Evolutionary conservation across 495 filamentous ascomycete species (phyloP).

Genomic region (Massariosphaeria phaeospora): DNA sequence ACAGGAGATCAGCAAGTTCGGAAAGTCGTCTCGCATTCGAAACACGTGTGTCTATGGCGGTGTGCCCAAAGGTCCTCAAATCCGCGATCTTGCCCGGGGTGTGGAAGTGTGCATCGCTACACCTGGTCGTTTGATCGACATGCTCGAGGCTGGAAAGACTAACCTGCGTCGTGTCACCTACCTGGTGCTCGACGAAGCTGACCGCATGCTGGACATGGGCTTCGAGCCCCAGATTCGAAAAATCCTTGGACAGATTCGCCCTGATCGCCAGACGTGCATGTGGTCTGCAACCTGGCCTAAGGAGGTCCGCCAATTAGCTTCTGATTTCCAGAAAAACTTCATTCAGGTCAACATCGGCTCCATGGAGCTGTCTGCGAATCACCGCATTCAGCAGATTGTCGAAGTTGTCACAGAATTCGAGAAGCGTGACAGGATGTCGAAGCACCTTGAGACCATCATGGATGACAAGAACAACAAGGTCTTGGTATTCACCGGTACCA

Average conservation of each 20-base stretch:
- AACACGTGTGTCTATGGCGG: slow-evolving; percentile 99
- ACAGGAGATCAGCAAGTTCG: slow-evolving; percentile 90
- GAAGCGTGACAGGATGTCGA: slow-evolving; percentile 95
- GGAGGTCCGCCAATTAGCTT: slow-evolving; percentile 92
- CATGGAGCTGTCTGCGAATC: slow-evolving; percentile 92
- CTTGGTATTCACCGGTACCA: slow-evolving; percentile 95
- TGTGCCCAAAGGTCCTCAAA: slow-evolving; percentile 94
- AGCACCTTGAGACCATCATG: slow-evolving; percentile 98
- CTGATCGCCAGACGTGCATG: slow-evolving; percentile 99
- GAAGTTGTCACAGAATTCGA: slow-evolving; percentile 94
- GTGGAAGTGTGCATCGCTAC: slow-evolving; percentile 94
- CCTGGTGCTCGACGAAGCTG: slow-evolving; percentile 83
- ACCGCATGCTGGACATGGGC: slow-evolving; percentile 90
- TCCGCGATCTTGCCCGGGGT: slow-evolving; percentile 82
- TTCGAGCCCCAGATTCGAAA: slow-evolving; percentile 89
- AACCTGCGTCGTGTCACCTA: slow-evolving; percentile 97
- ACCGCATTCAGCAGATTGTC: slow-evolving; percentile 95
- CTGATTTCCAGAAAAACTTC: slow-evolving; percentile 91
- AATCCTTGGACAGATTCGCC: slow-evolving; percentile 95
- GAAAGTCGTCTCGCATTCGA: slow-evolving; percentile 93
- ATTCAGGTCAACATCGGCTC: slow-evolving; percentile 99
- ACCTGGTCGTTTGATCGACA: slow-evolving; percentile 94
- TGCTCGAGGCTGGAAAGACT: slow-evolving; percentile 95
- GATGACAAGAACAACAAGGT: slow-evolving; percentile 89
- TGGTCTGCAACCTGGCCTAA: slow-evolving; percentile 99